Conservation (phyloP, 345 rosid species). For the Garcia nutans region DNA sequence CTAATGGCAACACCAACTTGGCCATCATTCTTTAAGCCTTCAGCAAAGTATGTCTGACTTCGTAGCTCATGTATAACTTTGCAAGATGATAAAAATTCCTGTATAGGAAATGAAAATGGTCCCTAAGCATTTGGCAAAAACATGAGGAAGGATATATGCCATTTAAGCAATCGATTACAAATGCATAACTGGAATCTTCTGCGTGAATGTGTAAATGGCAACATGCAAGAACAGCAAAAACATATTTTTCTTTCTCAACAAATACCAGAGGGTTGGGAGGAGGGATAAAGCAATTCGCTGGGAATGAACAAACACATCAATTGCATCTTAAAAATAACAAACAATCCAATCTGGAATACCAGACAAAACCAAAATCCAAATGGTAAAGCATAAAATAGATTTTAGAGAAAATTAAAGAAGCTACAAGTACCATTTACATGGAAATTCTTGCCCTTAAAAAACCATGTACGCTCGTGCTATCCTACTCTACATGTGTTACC, state of each 20-base stretch:
- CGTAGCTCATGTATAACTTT: conserved; percentile 62
- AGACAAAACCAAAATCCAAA: background rate
- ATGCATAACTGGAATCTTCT: background rate
- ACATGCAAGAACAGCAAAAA: background rate
- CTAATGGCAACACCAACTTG: conserved; percentile 57
- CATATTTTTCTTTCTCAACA: background rate
- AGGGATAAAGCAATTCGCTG: no score
- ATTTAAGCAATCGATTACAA: background rate
- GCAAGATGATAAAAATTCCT: conserved; percentile 61
- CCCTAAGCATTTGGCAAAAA: background rate
- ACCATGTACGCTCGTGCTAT: background rate
- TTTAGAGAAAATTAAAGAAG: background rate
- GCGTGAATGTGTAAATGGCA: background rate
- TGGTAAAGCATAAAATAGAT: background rate
- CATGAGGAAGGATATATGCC: background rate
- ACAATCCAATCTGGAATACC: background rate
- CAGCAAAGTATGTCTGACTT: conserved; percentile 56
- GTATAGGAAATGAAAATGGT: conserved; percentile 15
- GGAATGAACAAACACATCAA: background rate
- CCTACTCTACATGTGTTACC: background rate
- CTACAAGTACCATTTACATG: background rate
- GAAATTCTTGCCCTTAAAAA: background rate
- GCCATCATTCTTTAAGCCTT: conserved; percentile 35
- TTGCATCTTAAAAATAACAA: background rate
- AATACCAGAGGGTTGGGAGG: background rate